phyloP scores from a whole-genome alignment of 257 asterid species.

The Perilla frutescens region DNA sequence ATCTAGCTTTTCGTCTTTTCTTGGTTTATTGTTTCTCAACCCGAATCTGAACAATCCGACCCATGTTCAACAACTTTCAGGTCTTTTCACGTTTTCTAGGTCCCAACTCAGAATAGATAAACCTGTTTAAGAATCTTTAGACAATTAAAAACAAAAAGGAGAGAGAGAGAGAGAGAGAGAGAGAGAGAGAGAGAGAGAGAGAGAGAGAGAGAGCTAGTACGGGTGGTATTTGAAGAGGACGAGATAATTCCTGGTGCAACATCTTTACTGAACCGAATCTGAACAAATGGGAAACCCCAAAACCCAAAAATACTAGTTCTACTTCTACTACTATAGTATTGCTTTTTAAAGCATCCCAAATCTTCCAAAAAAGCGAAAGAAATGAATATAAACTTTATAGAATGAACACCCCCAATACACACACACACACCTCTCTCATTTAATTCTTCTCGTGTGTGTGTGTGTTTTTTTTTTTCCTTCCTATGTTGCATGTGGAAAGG shows the following conservation, averaged over 20 bases:
- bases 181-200: neutral
- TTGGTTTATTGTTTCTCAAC: no score
- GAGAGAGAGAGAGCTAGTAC: constrained; percentile 3
- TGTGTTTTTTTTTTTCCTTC: neutral
- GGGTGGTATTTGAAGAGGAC: constrained; percentile 6
- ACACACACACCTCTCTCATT: neutral
- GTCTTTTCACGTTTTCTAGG: neutral
- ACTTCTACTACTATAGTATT: neutral
- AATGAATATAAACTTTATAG: constrained; percentile 41
- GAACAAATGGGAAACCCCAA: constrained; percentile 33
- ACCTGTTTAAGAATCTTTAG: constrained; percentile 3
- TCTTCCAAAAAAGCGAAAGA: constrained; percentile 42
- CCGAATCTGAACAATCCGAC: neutral
- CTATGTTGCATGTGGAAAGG: constrained; percentile 44
- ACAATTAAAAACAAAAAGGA: neutral
- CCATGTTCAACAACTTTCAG: neutral
- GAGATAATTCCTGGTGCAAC: constrained; percentile 42
- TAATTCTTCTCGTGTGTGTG: constrained; percentile 2
- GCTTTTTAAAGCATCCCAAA: constrained; percentile 42
- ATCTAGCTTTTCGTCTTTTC: no score
- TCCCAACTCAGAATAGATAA: neutral
- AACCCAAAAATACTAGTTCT: neutral
- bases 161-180: no score
- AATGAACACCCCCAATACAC: constrained; percentile 28
- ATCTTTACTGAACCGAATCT: constrained; percentile 59